phyloP scores from a whole-genome alignment of 768 basidiomycete genomes.

The Coprinopsis marcescibilis region DNA sequence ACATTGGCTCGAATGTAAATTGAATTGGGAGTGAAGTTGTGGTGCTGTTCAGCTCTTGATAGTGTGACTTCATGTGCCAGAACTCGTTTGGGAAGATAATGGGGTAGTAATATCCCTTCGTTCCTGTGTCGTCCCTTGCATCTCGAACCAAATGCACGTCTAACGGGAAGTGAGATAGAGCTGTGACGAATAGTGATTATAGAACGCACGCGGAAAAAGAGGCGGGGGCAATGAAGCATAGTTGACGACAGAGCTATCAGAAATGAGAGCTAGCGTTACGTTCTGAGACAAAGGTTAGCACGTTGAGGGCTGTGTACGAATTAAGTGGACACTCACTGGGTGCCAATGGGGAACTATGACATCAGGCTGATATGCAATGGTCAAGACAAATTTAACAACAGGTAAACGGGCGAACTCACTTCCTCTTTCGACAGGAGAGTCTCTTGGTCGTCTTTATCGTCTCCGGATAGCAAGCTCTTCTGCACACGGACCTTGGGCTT shows the following conservation, averaged over 20 bases:
- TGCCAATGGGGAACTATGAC: constrained; percentile 84
- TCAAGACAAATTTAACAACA: background rate
- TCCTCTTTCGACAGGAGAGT: constrained; percentile 42
- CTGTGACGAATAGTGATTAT: background rate
- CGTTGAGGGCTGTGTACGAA: background rate
- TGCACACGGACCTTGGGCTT: constrained; percentile 70
- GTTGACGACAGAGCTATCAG: constrained; percentile 55
- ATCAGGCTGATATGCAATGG: constrained; percentile 35
- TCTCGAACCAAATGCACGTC: constrained; percentile 60
- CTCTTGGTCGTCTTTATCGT: constrained; percentile 34
- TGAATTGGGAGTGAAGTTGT: constrained; percentile 73
- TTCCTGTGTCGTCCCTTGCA: constrained; percentile 58
- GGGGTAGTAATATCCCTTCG: constrained; percentile 74
- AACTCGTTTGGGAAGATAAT: constrained; percentile 93
- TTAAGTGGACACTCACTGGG: constrained; percentile 35
- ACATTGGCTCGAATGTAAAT: constrained; percentile 80
- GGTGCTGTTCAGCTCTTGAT: constrained; percentile 80
- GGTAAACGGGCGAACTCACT: constrained; percentile 9
- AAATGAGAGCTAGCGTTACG: constrained; percentile 80
- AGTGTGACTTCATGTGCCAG: constrained; percentile 83
- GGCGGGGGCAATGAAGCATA: constrained; percentile 53
- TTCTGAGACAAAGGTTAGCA: constrained; percentile 47
- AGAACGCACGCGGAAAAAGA: constrained; percentile 52
- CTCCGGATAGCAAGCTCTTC: constrained; percentile 66
- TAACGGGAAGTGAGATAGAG: constrained; percentile 22